These are phyloP conservation scores for Trametes maxima DNA, from an alignment of 768 basidiomycete species.

Conservation along the genomic window DNA sequence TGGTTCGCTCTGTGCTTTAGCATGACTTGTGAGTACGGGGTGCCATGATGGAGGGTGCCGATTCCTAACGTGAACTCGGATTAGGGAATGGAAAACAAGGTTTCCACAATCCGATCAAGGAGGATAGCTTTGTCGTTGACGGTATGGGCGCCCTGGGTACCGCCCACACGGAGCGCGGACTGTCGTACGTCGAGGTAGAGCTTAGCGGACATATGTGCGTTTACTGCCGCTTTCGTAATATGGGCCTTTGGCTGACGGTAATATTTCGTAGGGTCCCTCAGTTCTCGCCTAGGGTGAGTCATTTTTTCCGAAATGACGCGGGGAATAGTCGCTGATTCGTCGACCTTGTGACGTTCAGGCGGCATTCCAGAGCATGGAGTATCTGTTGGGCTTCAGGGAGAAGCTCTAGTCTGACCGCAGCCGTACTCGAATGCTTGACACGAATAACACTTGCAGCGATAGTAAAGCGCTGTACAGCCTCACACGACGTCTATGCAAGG, in stretches of 20 bases:
- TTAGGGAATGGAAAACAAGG: slow-evolving; percentile 67
- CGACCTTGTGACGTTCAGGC: slow-evolving; percentile 27
- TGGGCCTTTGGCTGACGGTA: not conserved
- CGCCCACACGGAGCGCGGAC: slow-evolving; percentile 63
- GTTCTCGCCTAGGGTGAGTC: slow-evolving; percentile 53
- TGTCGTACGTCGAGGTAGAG: slow-evolving; percentile 66
- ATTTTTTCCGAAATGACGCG: not conserved
- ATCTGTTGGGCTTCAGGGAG: slow-evolving; percentile 60
- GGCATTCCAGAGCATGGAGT: slow-evolving; percentile 69
- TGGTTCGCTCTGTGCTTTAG: slow-evolving; percentile 22
- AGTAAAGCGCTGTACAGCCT: too few relatives aligned
- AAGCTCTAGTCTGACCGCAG: not conserved
- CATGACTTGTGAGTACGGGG: slow-evolving; percentile 42
- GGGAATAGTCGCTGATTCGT: not conserved
- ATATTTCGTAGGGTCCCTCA: slow-evolving; percentile 55
- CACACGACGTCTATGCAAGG: too few relatives aligned
- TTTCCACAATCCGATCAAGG: slow-evolving; percentile 66
- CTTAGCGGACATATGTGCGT: slow-evolving; percentile 74
- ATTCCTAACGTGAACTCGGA: slow-evolving; percentile 5
- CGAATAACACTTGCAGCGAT: too few relatives aligned
- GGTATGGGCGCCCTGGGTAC: slow-evolving; percentile 71
- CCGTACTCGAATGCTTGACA: too few relatives aligned
- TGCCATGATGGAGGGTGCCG: not conserved
- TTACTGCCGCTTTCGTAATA: slow-evolving; percentile 2
- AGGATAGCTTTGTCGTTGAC: slow-evolving; percentile 71